These are phyloP conservation scores for Trichoderma oligosporum DNA, from an alignment of 2,329 filamentous ascomycete genomes.

Conservation along the genomic window DNA sequence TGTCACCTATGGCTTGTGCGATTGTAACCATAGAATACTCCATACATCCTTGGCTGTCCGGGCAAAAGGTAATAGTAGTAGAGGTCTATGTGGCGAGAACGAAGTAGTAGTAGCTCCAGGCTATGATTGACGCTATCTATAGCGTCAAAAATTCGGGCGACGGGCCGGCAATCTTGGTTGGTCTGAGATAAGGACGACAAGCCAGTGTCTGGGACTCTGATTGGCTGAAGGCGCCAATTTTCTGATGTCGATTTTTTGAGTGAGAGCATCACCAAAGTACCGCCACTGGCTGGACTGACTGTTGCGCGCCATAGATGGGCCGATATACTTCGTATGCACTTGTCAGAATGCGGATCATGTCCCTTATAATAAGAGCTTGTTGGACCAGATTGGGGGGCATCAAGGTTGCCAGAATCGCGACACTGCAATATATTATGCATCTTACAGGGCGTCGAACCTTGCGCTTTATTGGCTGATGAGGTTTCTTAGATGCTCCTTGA, in stretches of 20 bases:
- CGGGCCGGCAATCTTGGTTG: conserved; percentile 34
- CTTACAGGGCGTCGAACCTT: not conserved
- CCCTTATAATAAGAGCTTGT: not conserved
- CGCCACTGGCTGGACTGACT: conserved; percentile 22
- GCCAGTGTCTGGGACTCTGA: conserved; percentile 29
- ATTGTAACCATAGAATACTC: conserved; percentile 12
- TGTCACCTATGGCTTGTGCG: conserved; percentile 13
- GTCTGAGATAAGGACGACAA: conserved; percentile 40
- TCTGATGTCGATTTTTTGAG: conserved; percentile 40
- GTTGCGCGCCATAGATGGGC: conserved; percentile 6
- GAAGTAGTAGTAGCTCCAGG: conserved; percentile 3
- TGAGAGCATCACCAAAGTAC: conserved; percentile 27
- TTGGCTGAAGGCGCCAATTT: conserved; percentile 39
- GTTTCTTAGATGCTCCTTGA: not conserved
- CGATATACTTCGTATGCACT: conserved; percentile 1
- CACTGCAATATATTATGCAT: not conserved
- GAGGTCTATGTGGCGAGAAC: conserved; percentile 2
- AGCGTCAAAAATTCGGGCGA: conserved; percentile 24
- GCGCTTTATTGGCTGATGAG: conserved; percentile 6
- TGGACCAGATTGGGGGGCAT: not conserved
- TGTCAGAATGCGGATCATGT: conserved; percentile 20
- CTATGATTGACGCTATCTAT: conserved; percentile 17
- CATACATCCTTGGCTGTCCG: not conserved
- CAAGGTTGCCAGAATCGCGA: not conserved
- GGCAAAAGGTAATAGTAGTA: not conserved